Conservation (phyloP, 208 protist genomes). For the Acanthamoeba sp. region DNA sequence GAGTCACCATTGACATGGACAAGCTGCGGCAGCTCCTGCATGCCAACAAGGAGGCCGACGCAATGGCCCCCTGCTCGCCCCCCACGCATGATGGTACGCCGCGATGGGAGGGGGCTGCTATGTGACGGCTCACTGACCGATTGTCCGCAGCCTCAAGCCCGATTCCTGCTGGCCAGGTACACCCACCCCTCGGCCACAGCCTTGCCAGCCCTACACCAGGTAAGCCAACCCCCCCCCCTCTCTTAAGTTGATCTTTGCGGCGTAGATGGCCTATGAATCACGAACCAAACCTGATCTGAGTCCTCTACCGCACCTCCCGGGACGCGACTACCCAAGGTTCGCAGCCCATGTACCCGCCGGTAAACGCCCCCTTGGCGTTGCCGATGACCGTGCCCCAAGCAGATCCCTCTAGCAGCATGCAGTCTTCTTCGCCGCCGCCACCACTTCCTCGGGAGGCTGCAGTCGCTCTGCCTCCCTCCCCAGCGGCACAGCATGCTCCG, state of each 20-base stretch:
- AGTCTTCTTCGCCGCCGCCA: neutral
- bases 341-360: neutral
- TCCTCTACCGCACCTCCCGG: too few species aligned
- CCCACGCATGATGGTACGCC: neutral
- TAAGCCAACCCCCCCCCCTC: neutral
- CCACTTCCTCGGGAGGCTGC: too few species aligned
- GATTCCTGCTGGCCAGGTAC: too few species aligned
- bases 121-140: too few species aligned
- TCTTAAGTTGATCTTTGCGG: too few species aligned
- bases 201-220: too few species aligned
- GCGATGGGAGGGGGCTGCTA: too few species aligned
- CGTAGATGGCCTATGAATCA: too few species aligned
- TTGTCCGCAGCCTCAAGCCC: too few species aligned
- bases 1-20: slow-evolving; percentile 2
- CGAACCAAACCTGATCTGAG: too few species aligned
- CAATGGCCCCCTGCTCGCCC: neutral
- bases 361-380: neutral
- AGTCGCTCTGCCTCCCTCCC: too few species aligned
- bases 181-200: too few species aligned
- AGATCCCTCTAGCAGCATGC: neutral
- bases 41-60: slow-evolving; percentile 35
- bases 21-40: slow-evolving; percentile 24
- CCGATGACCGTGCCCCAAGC: neutral
- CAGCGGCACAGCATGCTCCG: neutral
- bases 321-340: neutral